Evolutionary conservation across 805 yeast species (phyloP).

Genomic region (Lachancea lanzarotensis): DNA sequence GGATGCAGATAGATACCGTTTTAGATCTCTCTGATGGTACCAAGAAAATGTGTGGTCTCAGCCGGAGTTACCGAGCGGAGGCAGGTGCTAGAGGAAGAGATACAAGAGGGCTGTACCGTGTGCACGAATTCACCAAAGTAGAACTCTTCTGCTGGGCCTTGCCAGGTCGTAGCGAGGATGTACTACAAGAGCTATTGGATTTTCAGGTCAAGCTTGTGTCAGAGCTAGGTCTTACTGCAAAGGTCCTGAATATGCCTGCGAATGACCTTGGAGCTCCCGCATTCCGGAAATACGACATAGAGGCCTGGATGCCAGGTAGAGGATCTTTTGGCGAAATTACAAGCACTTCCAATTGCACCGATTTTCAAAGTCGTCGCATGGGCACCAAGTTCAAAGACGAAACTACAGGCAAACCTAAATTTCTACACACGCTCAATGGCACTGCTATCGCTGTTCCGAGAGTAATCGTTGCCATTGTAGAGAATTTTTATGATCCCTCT

Average conservation of each 20-base stretch:
- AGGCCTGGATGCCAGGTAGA: constrained; percentile 98
- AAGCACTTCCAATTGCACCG: constrained; percentile 87
- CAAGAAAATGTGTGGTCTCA: constrained; percentile 63
- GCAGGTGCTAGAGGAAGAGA: constrained; percentile 96
- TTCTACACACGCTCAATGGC: constrained; percentile 83
- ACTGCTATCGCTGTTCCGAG: constrained; percentile 96
- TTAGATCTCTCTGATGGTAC: constrained; percentile 44
- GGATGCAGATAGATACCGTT: constrained; percentile 50
- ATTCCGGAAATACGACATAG: constrained; percentile 82
- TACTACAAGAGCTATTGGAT: constrained; percentile 52
- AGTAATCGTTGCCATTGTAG: constrained; percentile 81
- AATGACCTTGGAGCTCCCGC: constrained; percentile 94
- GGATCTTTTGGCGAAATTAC: constrained; percentile 89
- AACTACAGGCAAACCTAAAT: constrained; percentile 33
- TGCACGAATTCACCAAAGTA: constrained; percentile 94
- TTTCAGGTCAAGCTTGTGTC: constrained; percentile 60
- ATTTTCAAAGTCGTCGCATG: constrained; percentile 81
- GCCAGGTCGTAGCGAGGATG: constrained; percentile 38
- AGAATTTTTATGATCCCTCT: constrained; percentile 65
- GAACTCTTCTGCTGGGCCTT: constrained; percentile 77
- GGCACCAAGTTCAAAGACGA: constrained; percentile 49
- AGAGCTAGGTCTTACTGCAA: constrained; percentile 70
- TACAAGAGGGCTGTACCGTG: constrained; percentile 86
- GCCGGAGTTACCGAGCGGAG: constrained; percentile 87
- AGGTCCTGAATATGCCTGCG: constrained; percentile 82